A percentile compares a stretch with the other conserved stretches of the same genome.
Conservation (phyloP, 2,329 filamentous ascomycete genomes). For the Colletotrichum echinochloae region DNA sequence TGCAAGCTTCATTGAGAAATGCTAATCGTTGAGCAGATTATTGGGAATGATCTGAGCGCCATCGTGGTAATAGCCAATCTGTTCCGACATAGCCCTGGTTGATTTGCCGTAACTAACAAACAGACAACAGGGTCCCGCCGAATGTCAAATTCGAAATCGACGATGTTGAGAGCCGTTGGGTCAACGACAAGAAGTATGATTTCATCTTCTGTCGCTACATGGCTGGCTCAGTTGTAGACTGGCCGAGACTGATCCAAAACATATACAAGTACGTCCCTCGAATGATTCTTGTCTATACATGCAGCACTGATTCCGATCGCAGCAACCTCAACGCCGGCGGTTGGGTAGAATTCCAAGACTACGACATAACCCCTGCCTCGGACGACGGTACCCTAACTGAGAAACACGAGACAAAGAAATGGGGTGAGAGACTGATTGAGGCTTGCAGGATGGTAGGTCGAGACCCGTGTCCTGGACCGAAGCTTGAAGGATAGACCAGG, state of each 20-base stretch:
- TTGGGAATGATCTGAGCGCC: slow-evolving; percentile 24
- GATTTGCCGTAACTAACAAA: not conserved
- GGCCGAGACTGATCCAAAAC: slow-evolving; percentile 62
- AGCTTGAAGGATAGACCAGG: slow-evolving; percentile 47
- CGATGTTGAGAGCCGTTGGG: slow-evolving; percentile 68
- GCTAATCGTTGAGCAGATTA: not conserved
- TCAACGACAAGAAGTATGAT: slow-evolving; percentile 67
- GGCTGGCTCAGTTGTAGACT: slow-evolving; percentile 66
- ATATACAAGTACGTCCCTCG: slow-evolving; percentile 56
- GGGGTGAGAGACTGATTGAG: slow-evolving; percentile 36
- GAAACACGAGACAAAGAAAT: slow-evolving; percentile 37
- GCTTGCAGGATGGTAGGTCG: slow-evolving; percentile 37
- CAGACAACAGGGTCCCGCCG: slow-evolving; percentile 57
- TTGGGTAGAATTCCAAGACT: slow-evolving; percentile 58
- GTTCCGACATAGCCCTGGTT: not conserved
- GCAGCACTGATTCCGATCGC: not conserved
- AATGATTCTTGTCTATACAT: not conserved
- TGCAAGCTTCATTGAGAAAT: not conserved
- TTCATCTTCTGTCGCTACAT: slow-evolving; percentile 70
- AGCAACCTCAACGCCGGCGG: slow-evolving; percentile 65
- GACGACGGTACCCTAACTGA: slow-evolving; percentile 45
- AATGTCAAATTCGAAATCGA: slow-evolving; percentile 68
- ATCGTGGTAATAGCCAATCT: slow-evolving; percentile 9
- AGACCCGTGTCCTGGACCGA: slow-evolving; percentile 43
- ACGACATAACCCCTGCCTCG: slow-evolving; percentile 43